Evolutionary conservation across 164 flowering plant genomes (phyloP), one percentile per base, ranked within the genome.

Genomic region (Aristolochia californica): DNA sequence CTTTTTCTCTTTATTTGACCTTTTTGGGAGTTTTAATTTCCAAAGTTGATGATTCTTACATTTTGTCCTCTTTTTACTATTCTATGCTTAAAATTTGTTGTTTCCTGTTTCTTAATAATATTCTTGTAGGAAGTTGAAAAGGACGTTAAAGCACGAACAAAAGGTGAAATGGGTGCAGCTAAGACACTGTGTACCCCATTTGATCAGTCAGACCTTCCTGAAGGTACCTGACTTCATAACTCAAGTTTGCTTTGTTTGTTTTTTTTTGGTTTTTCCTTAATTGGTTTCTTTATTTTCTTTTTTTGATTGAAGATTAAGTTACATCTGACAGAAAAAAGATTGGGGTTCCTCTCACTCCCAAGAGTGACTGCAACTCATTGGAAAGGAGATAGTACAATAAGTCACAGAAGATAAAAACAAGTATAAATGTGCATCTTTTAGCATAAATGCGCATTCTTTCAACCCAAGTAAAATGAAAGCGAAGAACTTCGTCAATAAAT

Each of bases 131-230:
- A 83, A 61, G 95, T 91, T 55, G 96, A 88, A 65, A 83, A 81
- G 58, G 87, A 82, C 58, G 98, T 91, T 49, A 91, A 88, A 75
- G 69, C 77, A 44, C 72, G 88, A 4, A 91, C 96, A 12, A 88
- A 84, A 67, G 95, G 93, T 20, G 95, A 85, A 60, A 83, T 69
- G 67, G 98, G 98, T 62, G 95, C 96, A 49, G 90, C 87, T 11
- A 91, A 86, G 78, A 65, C 83, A 8, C 83, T 91, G 18, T 91
- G 98, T 66, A 64, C 89, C 17, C 98, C 98, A 28, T 82, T 91
- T 53, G 88, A 83, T 10, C 96, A 91, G 81, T 86, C 91, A 11
- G 87, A 81, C 43, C 74, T 91, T 61, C 95, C 85, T 5, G 82
- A 81, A 80, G 98, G 96, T 91, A 78, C 27, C 44, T 16, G 9